Evolutionary conservation across 2,329 filamentous ascomycete species (phyloP), one percentile per base, ranked within the genome.

Genomic region (Scortechinia acanthostroma): DNA sequence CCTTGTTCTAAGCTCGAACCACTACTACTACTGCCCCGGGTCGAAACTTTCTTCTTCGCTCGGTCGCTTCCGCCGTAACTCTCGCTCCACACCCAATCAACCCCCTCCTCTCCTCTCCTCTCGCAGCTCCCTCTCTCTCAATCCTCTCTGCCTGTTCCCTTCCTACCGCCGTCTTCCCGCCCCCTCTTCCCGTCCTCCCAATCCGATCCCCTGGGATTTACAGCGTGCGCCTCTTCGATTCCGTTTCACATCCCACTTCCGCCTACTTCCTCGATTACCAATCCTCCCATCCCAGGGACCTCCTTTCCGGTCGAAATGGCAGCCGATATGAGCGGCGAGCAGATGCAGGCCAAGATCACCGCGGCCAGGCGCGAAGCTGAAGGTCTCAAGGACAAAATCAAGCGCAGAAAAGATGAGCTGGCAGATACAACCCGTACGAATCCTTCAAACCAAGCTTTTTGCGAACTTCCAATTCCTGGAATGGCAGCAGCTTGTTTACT

Each of bases 321-420:
- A 17, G 35, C 35, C 66, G 80, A 83, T 62, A 77, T 83, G 57
- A 83, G 79, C 60, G 79, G 79, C 53, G 80, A 84, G 71, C 77
- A 78, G 66, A 95, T 96, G 82, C 91, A 97, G 77, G 86, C 91
- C 71, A 86, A 86, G 69, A 91, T 93, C 59, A 86, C 89, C 62
- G 84, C 88, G 61, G 91, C 93, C 65, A 84, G 93, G 69, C 88
- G 93, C 74, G 93, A 98, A 77, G 93, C 93, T 58, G 93, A 97
- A 76, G 91, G 88, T 45, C 75, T 97, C 57, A 97, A 97, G 77
- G 91, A 97, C 67, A 86, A 88, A 69, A 97, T 97, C 81, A 97
- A 96, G 85, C 83, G 91, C 71, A 95, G 95, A 83, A 97, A 97
- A 86, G 93, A 98, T 80, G 93, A 97, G 72, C 80, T 98, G 57